Percentiles rank a stretch among this genome's conserved stretches.
These are phyloP conservation scores for Trichoderma semiorbis DNA, from an alignment of 2,329 filamentous ascomycete species.

Conservation along the genomic window DNA sequence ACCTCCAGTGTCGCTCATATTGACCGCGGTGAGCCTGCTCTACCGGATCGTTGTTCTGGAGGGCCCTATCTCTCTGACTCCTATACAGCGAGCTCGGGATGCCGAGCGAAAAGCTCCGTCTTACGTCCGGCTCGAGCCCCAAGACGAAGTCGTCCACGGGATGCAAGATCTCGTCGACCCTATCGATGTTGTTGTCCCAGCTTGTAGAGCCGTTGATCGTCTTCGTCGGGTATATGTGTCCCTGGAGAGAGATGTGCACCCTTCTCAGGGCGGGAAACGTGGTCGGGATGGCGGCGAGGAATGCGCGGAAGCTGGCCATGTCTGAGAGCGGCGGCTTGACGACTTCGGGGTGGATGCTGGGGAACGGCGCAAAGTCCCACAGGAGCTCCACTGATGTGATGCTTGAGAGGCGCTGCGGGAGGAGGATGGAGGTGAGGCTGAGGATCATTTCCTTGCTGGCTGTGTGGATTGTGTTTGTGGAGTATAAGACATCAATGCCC, in stretches of 20 bases:
- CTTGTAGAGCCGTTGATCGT: not conserved
- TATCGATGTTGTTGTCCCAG: not conserved
- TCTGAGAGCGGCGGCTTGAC: conserved; percentile 2
- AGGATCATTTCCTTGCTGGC: conserved; percentile 24
- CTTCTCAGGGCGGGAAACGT: conserved; percentile 20
- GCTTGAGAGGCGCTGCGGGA: conserved; percentile 23
- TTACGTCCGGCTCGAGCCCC: conserved; percentile 19
- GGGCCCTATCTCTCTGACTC: conserved; percentile 20
- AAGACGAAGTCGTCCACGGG: conserved; percentile 25
- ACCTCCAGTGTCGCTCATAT: conserved; percentile 25
- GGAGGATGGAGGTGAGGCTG: conserved; percentile 21
- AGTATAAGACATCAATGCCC: conserved; percentile 30
- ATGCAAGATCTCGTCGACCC: not conserved
- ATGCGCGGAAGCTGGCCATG: conserved; percentile 18
- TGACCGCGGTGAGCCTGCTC: conserved; percentile 21
- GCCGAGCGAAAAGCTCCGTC: conserved; percentile 22
- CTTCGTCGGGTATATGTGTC: conserved; percentile 1
- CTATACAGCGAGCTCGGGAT: conserved; percentile 25
- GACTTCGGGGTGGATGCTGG: not conserved
- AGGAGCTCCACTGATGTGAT: conserved; percentile 27
- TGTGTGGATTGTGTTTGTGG: conserved; percentile 28
- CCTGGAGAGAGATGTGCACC: conserved; percentile 23
- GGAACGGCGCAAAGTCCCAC: conserved; percentile 24
- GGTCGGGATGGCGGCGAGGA: conserved; percentile 21
- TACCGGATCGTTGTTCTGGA: conserved; percentile 11